Conservation (phyloP, 352 stramenopile species). For the Pythium chondricola region DNA sequence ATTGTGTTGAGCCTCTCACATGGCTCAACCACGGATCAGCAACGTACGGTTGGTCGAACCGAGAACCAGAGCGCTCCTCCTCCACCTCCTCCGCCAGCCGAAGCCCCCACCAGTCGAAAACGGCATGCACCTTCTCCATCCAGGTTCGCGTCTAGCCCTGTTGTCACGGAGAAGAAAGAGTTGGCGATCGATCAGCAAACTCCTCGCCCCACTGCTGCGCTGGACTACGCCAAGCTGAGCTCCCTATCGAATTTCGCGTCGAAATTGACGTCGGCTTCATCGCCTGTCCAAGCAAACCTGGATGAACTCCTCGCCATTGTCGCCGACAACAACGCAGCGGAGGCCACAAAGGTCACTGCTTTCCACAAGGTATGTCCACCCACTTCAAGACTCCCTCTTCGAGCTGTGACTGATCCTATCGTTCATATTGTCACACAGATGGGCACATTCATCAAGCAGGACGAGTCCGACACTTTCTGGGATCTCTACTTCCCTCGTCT, state of each 20-base stretch:
- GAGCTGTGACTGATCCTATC: neutral
- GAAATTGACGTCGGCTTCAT: constrained; percentile 5
- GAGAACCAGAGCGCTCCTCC: constrained; percentile 11
- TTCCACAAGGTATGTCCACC: constrained; percentile 38
- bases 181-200: neutral
- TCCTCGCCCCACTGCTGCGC: neutral
- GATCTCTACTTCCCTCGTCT: constrained; percentile 15
- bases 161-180: constrained; percentile 8
- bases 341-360: constrained; percentile 28
- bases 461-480: constrained; percentile 18
- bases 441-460: constrained; percentile 17
- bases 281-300: constrained; percentile 21
- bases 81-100: constrained; percentile 1
- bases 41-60: neutral
- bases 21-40: neutral
- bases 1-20: constrained; percentile 29
- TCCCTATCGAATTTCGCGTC: constrained; percentile 17
- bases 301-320: constrained; percentile 38
- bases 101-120: constrained; percentile 7
- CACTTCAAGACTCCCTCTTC: neutral
- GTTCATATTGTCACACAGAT: constrained; percentile 5
- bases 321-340: constrained; percentile 40
- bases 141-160: constrained; percentile 16
- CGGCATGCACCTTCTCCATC: constrained; percentile 15
- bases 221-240: constrained; percentile 14